phyloP scores from a whole-genome alignment of 2,329 filamentous ascomycete genomes.

The Fusarium brachygibbosum region DNA sequence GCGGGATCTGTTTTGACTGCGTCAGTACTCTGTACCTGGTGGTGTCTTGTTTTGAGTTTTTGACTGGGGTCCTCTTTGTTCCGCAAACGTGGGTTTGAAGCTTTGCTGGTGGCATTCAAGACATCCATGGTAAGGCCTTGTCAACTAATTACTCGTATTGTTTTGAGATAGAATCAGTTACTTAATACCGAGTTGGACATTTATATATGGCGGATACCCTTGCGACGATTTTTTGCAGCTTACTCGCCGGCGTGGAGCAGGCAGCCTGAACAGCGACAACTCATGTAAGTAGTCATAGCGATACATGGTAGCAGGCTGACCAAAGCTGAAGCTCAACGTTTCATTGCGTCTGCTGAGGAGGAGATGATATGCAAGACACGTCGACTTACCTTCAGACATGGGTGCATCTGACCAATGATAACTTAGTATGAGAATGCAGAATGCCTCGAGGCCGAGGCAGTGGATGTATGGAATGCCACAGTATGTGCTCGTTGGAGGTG shows the following conservation, averaged over 20 bases:
- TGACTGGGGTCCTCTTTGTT: background rate
- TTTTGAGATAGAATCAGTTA: too few species aligned
- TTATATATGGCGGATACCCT: background rate
- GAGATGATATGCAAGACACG: constrained; percentile 51
- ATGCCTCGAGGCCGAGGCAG: background rate
- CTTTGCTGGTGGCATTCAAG: background rate
- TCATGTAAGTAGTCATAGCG: background rate
- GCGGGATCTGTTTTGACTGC: background rate
- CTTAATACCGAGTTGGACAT: background rate
- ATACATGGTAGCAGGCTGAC: background rate
- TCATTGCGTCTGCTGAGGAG: background rate
- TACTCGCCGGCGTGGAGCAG: background rate
- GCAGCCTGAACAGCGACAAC: background rate
- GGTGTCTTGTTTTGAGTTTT: background rate
- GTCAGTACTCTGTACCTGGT: too few species aligned
- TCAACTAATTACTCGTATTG: too few species aligned
- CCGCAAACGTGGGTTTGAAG: background rate
- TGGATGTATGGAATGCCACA: background rate
- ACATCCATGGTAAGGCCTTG: background rate
- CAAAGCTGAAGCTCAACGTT: background rate
- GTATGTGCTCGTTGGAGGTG: background rate
- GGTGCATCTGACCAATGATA: constrained; percentile 9
- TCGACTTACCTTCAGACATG: constrained; percentile 37
- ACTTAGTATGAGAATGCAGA: background rate
- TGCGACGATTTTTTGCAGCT: background rate